Base-by-base conservation (phyloP, 345 rosid genomes). In the Eucalyptus regnans region DNA sequence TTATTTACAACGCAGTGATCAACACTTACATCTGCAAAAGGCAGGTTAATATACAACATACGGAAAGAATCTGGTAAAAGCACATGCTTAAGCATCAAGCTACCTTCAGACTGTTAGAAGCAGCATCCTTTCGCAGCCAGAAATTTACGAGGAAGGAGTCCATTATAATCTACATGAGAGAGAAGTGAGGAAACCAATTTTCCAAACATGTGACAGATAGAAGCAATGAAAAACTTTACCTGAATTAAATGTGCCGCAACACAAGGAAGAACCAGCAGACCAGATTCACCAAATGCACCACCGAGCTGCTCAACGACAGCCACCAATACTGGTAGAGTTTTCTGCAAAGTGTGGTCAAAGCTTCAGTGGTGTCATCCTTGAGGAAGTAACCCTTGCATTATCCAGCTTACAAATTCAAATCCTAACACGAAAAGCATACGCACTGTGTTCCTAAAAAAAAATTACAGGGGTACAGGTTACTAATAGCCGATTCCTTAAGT, bases 251-350 rank as follows among this genome's bases (percentile, higher is more conserved):
- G 99, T 66, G 99, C 98, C 31, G 99, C 96, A 71, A 97, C 97
- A 92, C 99, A 97, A 60, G 99, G 99, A 93, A 97, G 95, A 91
- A 96, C 97, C 88, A 97, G 93, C 84, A 97, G 91, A 80, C 99
- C 98, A 46, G 99, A 88, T 94, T 95, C 96, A 89, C 99, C 99
- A 88, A 97, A 93, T 87, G 95, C 97, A 90, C 99, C 96, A 14
- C 97, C 91, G 20, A 97, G 93, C 90, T 95, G 97, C 92, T 97
- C 96, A 90, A 96, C 99, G 22, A 97, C 99, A 18, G 97, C 97
- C 86, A 95, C 96, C 94, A 95, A 91, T 46, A 97, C 98, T 13
- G 99, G 99, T 87, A 97, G 90, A 62, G 99, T 97, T 96, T 97
- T 97, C 97, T 97, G 88, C 85, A 91, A 84, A 88, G 76, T 86